These are phyloP conservation scores for Lodderomyces metapsilosis DNA, from an alignment of 1,139 yeast species.

Conservation along the genomic window DNA sequence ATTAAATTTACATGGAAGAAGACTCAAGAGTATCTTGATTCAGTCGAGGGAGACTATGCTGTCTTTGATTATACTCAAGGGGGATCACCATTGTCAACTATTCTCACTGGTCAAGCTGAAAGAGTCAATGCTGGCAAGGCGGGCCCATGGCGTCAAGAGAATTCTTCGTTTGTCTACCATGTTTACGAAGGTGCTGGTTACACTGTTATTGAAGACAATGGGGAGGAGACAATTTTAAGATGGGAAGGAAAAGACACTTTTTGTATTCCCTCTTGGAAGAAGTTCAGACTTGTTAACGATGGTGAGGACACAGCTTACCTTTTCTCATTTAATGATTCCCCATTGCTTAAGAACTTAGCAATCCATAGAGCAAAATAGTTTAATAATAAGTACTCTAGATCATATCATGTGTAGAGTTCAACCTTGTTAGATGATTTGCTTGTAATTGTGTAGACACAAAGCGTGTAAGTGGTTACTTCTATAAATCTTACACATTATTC, in stretches of 20 bases:
- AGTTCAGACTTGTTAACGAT: not conserved
- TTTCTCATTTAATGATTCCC: not conserved
- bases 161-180: conserved; percentile 1
- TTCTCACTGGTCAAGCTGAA: conserved; percentile 2
- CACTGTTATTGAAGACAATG: conserved; percentile 1
- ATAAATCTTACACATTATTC: no score
- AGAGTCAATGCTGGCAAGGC: not conserved
- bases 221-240: not conserved
- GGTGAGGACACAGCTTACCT: not conserved
- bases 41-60: not conserved
- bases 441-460: no score
- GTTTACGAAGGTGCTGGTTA: conserved; percentile 1
- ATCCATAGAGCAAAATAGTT: not conserved
- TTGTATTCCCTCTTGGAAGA: conserved; percentile 1
- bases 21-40: not conserved
- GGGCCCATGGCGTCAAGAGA: not conserved
- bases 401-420: no score
- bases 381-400: no score
- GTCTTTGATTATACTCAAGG: not conserved
- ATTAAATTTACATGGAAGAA: not conserved
- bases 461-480: no score
- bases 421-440: no score
- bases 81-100: not conserved
- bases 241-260: not conserved
- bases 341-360: not conserved